Conservation (phyloP, 148 eudicot genomes). For the Cornus kousa region DNA sequence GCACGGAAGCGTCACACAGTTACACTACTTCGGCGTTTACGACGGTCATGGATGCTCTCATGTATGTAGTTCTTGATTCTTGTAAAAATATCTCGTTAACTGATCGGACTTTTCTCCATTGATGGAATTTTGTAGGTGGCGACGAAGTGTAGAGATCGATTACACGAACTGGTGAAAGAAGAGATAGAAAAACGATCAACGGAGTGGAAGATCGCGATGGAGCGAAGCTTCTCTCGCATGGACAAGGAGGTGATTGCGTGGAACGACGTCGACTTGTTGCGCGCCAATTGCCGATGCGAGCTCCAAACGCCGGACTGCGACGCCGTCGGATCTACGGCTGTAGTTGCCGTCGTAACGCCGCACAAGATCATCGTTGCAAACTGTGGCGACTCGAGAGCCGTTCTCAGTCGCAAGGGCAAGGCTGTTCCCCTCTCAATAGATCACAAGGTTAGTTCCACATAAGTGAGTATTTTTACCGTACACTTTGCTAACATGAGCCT, state of each 20-base stretch:
- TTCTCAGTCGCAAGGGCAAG: slow-evolving; percentile 56
- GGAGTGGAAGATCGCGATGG: slow-evolving; percentile 57
- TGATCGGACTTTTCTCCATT: neutral
- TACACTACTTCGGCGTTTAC: too few relatives aligned
- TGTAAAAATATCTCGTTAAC: neutral
- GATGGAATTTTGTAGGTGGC: slow-evolving; percentile 32
- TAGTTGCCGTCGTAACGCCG: slow-evolving; percentile 62
- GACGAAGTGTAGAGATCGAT: slow-evolving; percentile 42
- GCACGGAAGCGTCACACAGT: too few relatives aligned
- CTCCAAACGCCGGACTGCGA: slow-evolving; percentile 71
- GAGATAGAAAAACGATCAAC: slow-evolving; percentile 21
- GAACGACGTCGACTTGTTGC: slow-evolving; percentile 25
- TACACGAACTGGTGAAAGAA: slow-evolving; percentile 44
- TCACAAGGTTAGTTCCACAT: slow-evolving; percentile 52
- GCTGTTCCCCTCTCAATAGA: slow-evolving; percentile 61
- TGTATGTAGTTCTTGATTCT: slow-evolving; percentile 22
- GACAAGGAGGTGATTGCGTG: slow-evolving; percentile 51
- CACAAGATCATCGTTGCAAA: slow-evolving; percentile 60
- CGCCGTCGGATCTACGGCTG: slow-evolving; percentile 87
- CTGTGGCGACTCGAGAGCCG: slow-evolving; percentile 80
- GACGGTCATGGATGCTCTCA: slow-evolving; percentile 94
- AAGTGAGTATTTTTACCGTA: too few relatives aligned
- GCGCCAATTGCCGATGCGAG: slow-evolving; percentile 65
- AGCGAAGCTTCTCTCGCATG: slow-evolving; percentile 67
- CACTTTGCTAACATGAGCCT: neutral